Percentiles rank a stretch among this genome's conserved stretches.
phyloP scores from a whole-genome alignment of 768 basidiomycete genomes.

The Mycena kentingensis region DNA sequence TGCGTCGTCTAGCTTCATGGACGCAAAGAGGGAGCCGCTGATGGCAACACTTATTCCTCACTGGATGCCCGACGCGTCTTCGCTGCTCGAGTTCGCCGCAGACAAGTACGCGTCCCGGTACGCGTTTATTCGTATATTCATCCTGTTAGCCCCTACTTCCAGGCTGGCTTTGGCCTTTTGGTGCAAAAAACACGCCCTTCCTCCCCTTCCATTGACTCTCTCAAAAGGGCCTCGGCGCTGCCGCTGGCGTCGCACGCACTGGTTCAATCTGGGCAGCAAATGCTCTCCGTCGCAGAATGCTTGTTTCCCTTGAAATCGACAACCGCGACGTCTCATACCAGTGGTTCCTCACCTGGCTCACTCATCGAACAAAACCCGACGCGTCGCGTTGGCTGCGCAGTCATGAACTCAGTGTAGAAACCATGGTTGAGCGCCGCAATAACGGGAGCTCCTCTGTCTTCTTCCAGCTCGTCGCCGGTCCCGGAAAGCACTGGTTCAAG shows the following conservation, averaged over 20 bases:
- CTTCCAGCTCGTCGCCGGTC: slow-evolving; percentile 95
- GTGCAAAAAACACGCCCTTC: slow-evolving; percentile 40
- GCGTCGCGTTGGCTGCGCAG: slow-evolving; percentile 61
- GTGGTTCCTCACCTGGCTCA: slow-evolving; percentile 98
- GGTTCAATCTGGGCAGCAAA: slow-evolving; percentile 67
- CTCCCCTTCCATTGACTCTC: slow-evolving; percentile 11
- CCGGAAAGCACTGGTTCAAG: slow-evolving; percentile 90
- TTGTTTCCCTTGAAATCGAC: slow-evolving; percentile 94
- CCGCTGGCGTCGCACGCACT: slow-evolving; percentile 73
- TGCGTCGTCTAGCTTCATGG: slow-evolving; percentile 28
- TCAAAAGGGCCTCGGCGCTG: slow-evolving; percentile 85
- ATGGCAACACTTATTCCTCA: slow-evolving; percentile 5
- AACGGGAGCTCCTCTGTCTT: slow-evolving; percentile 89
- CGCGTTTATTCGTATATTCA: background rate
- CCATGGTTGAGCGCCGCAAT: slow-evolving; percentile 81
- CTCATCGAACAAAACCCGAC: slow-evolving; percentile 54
- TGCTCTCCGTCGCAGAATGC: slow-evolving; percentile 83
- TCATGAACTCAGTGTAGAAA: slow-evolving; percentile 95
- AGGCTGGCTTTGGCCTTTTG: slow-evolving; percentile 98
- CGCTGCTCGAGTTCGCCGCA: slow-evolving; percentile 47
- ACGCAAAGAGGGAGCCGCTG: background rate
- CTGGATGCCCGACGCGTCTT: slow-evolving; percentile 24
- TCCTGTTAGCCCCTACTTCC: slow-evolving; percentile 83
- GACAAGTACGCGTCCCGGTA: slow-evolving; percentile 61
- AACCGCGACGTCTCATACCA: slow-evolving; percentile 94